Evolutionary conservation across 192 early-diverging fungal genomes (phyloP).

Genomic region (Linnemannia hyalina): DNA sequence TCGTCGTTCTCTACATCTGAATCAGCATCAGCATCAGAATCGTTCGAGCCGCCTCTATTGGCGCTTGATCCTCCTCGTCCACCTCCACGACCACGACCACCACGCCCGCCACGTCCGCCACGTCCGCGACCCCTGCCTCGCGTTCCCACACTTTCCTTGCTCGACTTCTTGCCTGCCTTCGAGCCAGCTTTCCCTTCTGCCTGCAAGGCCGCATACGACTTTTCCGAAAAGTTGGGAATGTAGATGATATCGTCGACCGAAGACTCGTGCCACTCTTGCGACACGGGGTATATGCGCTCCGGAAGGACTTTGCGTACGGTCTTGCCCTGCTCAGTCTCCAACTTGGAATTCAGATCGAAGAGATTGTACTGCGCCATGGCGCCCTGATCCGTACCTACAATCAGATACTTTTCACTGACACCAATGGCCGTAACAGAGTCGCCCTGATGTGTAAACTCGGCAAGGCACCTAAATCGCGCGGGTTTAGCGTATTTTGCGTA

Average conservation of each 20-base stretch:
- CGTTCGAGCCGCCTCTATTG: neutral
- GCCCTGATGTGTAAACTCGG: slow-evolving; percentile 30
- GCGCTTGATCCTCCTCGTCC: slow-evolving; percentile 13
- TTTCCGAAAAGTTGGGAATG: slow-evolving; percentile 40
- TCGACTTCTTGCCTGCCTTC: slow-evolving; percentile 9
- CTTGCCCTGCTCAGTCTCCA: slow-evolving; percentile 8
- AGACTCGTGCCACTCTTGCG: slow-evolving; percentile 65
- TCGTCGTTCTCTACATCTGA: neutral
- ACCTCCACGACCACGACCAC: slow-evolving; percentile 1
- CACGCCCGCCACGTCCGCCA: neutral
- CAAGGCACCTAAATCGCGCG: slow-evolving; percentile 46
- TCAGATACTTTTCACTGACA: slow-evolving; percentile 45
- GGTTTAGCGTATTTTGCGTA: neutral
- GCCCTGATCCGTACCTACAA: slow-evolving; percentile 30
- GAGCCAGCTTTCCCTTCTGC: neutral
- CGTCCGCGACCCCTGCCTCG: neutral
- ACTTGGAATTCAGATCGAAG: slow-evolving; percentile 9
- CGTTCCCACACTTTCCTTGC: neutral
- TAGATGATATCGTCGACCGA: slow-evolving; percentile 64
- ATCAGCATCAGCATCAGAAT: neutral
- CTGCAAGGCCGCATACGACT: slow-evolving; percentile 30
- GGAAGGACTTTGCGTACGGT: slow-evolving; percentile 17
- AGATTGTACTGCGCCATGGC: slow-evolving; percentile 41
- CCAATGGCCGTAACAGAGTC: slow-evolving; percentile 47
- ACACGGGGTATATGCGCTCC: slow-evolving; percentile 49